Evolutionary conservation across 2,329 filamentous ascomycete species (phyloP).

Genomic region (Neofusicoccum sp.): DNA sequence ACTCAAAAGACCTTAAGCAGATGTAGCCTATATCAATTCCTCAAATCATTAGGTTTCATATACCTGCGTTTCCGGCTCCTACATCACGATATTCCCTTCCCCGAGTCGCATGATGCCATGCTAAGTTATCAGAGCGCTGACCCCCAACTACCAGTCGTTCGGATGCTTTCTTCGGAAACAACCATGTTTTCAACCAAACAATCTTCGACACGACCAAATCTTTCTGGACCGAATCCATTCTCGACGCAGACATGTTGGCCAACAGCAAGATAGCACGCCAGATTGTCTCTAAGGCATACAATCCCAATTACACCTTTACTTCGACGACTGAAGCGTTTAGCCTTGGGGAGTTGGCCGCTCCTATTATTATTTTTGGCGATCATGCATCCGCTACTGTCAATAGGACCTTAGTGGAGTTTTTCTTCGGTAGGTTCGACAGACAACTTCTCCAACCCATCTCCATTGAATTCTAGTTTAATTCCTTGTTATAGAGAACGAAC

Average conservation of each 20-base stretch:
- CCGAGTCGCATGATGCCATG: too few species aligned
- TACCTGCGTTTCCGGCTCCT: too few species aligned
- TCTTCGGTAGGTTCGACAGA: constrained; percentile 45
- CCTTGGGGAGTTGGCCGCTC: constrained; percentile 54
- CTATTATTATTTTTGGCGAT: constrained; percentile 55
- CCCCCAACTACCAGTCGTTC: constrained; percentile 39
- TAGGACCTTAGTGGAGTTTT: constrained; percentile 47
- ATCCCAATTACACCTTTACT: constrained; percentile 54
- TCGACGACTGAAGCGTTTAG: constrained; percentile 48
- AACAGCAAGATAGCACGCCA: constrained; percentile 51
- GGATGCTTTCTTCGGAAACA: constrained; percentile 56
- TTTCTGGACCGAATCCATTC: constrained; percentile 50
- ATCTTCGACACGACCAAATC: constrained; percentile 50
- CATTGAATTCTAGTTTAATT: not conserved
- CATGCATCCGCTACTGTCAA: constrained; percentile 43
- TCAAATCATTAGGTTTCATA: too few species aligned
- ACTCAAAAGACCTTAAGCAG: constrained; percentile 21
- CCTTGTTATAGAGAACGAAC: constrained; percentile 43
- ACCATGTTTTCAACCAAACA: constrained; percentile 56
- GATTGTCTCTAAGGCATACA: constrained; percentile 48
- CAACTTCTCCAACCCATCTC: not conserved
- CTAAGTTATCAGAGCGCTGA: too few species aligned
- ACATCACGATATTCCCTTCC: too few species aligned
- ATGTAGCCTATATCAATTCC: not conserved
- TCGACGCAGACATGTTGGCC: constrained; percentile 47